Base-by-base conservation (phyloP, 2,329 filamentous ascomycete genomes). In the Venturiaceae sp. region DNA sequence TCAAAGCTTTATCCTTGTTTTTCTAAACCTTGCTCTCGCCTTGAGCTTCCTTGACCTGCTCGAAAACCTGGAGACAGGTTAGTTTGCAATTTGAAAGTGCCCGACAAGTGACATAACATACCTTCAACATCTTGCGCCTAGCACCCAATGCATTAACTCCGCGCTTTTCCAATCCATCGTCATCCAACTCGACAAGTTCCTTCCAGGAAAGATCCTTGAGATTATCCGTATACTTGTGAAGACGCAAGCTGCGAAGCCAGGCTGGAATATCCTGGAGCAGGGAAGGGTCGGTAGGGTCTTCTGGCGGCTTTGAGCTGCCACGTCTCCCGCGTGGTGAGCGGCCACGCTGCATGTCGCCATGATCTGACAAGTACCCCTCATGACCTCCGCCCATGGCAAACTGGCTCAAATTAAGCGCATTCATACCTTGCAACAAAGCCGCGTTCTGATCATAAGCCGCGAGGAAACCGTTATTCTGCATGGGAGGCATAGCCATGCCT, bases 161-260 rank as follows among this genome's bases (percentile, higher is more conserved):
- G 56, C 90, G 87, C 28, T 90, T 88, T 75, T 97, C 92, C 63
- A 99, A 78, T 53, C 90, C 92, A 69, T 92, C 92, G 65, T 99
- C 94, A 67, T 96, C 90, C 65, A 99, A 78, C 72, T 94, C 88
- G 61, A 99, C 79, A 65, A 99, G 76, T 57, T 99, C 94, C 30
- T 87, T 88, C 94, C 94, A 99, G 68, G 94, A 91, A 79, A 97
- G 84, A 68, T 97, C 92, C 76, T 97, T 99, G 63, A 99, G 77
- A 66, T 97, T 95, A 65, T 99, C 94, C 9, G 94, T 99, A 75
- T 99, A 99, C 78, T 99, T 99, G 80, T 99, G 94, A 67, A 99
- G 80, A 61, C 94, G 85, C 69, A 97, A 81, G 72, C 91, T 96
- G 70, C 94, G 85, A 67, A 99, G 82, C 94, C 94, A 99, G 71